Evolutionary conservation across 2,329 filamentous ascomycete species (phyloP), one percentile per base, ranked within the genome.

Genomic region (Xenoacremonium recifei): DNA sequence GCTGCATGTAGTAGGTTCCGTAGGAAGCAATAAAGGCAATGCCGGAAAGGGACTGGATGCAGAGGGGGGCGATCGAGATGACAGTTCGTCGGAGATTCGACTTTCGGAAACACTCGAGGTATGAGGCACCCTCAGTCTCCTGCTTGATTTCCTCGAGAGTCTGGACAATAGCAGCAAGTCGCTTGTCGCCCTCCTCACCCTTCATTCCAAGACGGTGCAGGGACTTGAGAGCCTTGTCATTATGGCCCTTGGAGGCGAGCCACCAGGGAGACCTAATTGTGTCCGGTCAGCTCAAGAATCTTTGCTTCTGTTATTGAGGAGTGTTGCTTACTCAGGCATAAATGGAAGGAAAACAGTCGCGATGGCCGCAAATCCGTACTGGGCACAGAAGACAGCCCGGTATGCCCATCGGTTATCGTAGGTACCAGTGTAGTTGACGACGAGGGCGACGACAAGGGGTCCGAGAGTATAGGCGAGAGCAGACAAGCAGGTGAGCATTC

Each of bases 1-100:
- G 54, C 43, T 72, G 63, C 35, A 64, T 55, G 48, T 71, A 72
- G 51, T 72, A 72, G 3, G 68, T 70, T n/a, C 55, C 54, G 45
- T 72, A 72, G 6, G 54, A 49, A 2, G 62, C 52, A 2, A 61
- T 54, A 19, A 70, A 71, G 18, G 57, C 47, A 19, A 67, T 57
- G 6, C 66, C 67, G 3, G 54, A 56, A 3, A 68, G 49, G 2
- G 55, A 51, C 44, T 69, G 64, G 34, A 68, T 64, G 25, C 50
- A 57, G 5, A 68, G 47, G 5, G 66, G 65, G 4, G 57, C 53
- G 18, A 67, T 61, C 12, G 61, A 63, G 39, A 72, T 61, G 23
- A 70, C 54, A 2, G 68, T 71, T 12, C 69, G 60, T 6, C 65
- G 62, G 0, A 68, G 53, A 47, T 71, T 68, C 2, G 58, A 59